Evolutionary conservation across 345 rosid genomes (phyloP).

Genomic region (Eucalyptus brandiana): DNA sequence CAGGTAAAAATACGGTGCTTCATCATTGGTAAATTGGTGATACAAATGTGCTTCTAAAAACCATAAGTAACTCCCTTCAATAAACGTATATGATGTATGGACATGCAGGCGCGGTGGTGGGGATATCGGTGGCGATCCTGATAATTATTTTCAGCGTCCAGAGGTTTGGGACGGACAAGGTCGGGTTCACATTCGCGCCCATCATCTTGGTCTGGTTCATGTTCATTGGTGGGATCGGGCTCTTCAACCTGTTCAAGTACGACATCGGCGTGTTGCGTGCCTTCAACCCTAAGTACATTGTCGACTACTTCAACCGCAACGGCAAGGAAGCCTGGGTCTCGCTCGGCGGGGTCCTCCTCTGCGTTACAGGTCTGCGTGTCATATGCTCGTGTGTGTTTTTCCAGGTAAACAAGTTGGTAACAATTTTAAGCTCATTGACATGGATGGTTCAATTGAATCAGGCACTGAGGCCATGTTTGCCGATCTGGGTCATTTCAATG

Average conservation of each 20-base stretch:
- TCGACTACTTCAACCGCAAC: conserved; percentile 40
- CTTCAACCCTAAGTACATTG: conserved; percentile 47
- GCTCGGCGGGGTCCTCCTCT: conserved; percentile 60
- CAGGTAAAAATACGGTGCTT: conserved; percentile 15
- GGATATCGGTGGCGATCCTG: conserved; percentile 51
- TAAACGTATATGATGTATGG: background rate
- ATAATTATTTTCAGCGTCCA: conserved; percentile 33
- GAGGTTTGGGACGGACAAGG: conserved; percentile 65
- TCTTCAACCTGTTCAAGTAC: conserved; percentile 47
- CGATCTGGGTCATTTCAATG: conserved; percentile 76
- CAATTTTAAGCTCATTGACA: background rate
- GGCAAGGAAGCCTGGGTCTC: conserved; percentile 51
- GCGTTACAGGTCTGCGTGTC: conserved; percentile 41
- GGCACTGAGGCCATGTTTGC: conserved; percentile 92
- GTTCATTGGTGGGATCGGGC: conserved; percentile 45
- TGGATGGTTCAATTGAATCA: background rate
- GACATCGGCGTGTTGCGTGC: conserved; percentile 51
- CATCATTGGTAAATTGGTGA: background rate
- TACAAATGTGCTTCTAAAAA: background rate
- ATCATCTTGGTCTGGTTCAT: conserved; percentile 48
- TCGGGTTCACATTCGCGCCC: conserved; percentile 61
- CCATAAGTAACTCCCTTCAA: background rate
- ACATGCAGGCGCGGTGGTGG: conserved; percentile 47
- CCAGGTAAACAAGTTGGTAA: background rate
- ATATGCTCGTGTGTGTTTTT: background rate